Percentiles rank a stretch among this genome's conserved stretches.
Evolutionary conservation across 495 filamentous ascomycete species (phyloP).

Genomic region (Aspergillus haitiensis): DNA sequence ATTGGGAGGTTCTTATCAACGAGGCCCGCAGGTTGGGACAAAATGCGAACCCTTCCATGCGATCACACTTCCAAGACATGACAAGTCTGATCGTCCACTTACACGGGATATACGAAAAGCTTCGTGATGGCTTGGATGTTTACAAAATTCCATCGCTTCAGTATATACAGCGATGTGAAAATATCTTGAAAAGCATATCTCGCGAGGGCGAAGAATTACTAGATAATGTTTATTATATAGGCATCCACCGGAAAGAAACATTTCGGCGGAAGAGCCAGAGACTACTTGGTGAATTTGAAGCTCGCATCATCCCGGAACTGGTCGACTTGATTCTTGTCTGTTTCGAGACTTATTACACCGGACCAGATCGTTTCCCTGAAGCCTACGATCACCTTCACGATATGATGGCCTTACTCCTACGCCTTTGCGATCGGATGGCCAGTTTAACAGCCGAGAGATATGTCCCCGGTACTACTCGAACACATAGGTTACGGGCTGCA

Average conservation of each 20-base stretch:
- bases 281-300: constrained; percentile 28
- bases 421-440: constrained; percentile 18
- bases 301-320: constrained; percentile 25
- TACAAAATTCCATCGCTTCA: neutral
- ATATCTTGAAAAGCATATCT: constrained; percentile 15
- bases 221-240: constrained; percentile 13
- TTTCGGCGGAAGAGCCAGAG: neutral
- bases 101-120: constrained; percentile 1
- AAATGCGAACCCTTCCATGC: neutral
- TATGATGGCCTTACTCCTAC: constrained; percentile 20
- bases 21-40: neutral
- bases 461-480: constrained; percentile 4
- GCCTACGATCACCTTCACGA: constrained; percentile 19
- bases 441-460: constrained; percentile 2
- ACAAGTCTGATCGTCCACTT: neutral
- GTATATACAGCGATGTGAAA: constrained; percentile 6
- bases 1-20: constrained; percentile 17
- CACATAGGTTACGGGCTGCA: neutral
- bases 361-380: constrained; percentile 6
- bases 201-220: constrained; percentile 11
- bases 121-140: neutral
- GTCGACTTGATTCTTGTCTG: constrained; percentile 24
- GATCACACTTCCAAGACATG: constrained; percentile 2
- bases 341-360: constrained; percentile 26
- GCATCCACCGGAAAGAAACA: neutral